phyloP scores from a whole-genome alignment of 495 filamentous ascomycete genomes.

The Friedmanniomyces endolithicus region DNA sequence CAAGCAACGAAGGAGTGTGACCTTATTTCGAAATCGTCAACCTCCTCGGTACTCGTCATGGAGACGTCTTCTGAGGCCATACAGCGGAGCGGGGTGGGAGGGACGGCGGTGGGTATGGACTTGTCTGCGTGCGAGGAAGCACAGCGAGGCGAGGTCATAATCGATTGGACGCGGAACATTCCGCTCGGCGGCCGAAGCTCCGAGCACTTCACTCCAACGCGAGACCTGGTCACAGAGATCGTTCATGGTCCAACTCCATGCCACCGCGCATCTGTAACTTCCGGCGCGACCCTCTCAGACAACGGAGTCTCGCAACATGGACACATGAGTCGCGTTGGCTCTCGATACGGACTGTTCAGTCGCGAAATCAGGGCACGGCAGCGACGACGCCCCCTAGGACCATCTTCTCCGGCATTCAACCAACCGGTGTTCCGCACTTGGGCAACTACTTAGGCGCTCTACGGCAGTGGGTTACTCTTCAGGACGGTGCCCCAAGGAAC shows the following conservation, averaged over 20 bases:
- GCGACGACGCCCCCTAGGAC: conserved; percentile 17
- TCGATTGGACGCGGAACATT: neutral
- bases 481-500: conserved; percentile 43
- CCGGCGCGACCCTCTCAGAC: neutral
- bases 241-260: neutral
- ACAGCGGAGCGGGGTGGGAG: neutral
- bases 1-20: conserved; percentile 44
- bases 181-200: neutral
- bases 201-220: too few species aligned
- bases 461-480: conserved; percentile 67
- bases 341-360: neutral
- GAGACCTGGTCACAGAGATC: too few species aligned
- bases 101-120: neutral
- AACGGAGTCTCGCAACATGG: neutral
- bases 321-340: neutral
- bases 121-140: neutral
- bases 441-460: conserved; percentile 96
- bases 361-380: neutral
- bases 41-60: neutral
- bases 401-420: conserved; percentile 94
- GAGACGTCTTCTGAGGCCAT: neutral
- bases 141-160: neutral
- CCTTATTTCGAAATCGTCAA: conserved; percentile 32
- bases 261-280: neutral
- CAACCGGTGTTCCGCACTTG: conserved; percentile 87